Evolutionary conservation across 1,139 yeast species (phyloP), one percentile per base, ranked within the genome.

Genomic region (Lodderomyces pseudojiufengensis): DNA sequence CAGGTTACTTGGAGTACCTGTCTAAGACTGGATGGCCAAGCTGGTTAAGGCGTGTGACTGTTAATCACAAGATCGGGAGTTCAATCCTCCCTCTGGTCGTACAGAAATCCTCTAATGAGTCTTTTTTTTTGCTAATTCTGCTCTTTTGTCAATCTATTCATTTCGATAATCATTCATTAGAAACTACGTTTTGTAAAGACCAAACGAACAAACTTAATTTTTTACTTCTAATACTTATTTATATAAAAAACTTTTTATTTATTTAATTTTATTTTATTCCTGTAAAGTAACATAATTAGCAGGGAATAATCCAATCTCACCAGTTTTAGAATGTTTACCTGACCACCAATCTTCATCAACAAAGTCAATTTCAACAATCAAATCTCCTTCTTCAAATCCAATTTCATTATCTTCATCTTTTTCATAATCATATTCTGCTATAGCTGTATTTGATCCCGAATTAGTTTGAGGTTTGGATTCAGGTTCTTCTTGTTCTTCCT

Each of bases 341-440:
- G 83, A 70, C 97, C 97, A 92, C 98, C 98, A 92, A 54, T 87
- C 96, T 35, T 86, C 95, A 49, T 88, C 96, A 11, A 85, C 84
- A 58, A 86, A 84, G 48, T 87, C 95, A 44, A 92, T 84, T 43
- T 87, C 85, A 14, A 79, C 65, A 47, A 92, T 87, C 43, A 70
- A 51, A 48, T 87, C 97, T 34, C 94, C 95, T 55, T 86, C 96
- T 24, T 67, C 75, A 59, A 86, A 86, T 2, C 80, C 75, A 41
- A 92, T 70, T 61, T 92, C 98, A 52, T 90, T 92, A 45, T 81
- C 90, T 52, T 84, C 94, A 45, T 79, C 87, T 52, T 80, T 79
- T 46, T 72, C 83, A 49, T 83, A 82, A 39, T 78, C 82, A 50
- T 79, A 80, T 46, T 77, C 77, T 7, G 84, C 94, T 35, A 73